Base-by-base conservation (phyloP, 2,329 filamentous ascomycete species). In the Hansfordia pulvinata region DNA sequence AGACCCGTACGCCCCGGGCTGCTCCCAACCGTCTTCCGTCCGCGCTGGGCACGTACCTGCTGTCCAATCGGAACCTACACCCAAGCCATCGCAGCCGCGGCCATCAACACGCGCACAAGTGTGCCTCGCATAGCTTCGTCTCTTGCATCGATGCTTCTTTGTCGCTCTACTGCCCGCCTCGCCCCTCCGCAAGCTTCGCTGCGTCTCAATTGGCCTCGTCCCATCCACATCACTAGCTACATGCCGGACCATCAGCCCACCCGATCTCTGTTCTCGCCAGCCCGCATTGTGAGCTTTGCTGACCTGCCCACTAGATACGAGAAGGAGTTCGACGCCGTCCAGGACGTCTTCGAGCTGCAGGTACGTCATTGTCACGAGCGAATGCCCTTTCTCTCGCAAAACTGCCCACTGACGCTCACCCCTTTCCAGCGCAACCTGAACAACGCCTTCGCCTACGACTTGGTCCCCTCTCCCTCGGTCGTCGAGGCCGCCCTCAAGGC, bases 271-370 rank as follows among this genome's bases (percentile, higher is more conserved):
- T 18, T 8, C 16, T 7, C 22, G 13, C n/a, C 26, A 20, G 30
- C 40, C 44, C 43, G 43, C 52, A 52, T 49, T 46, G 54, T 59
- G 49, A 65, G 43, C 15, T 34, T 31, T 32, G 35, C 31, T 36
- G 35, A 27, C 31, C 31, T 31, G 46, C 37, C 50, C 54, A n/a
- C n/a, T n/a, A 98, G 90, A 66, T 98, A 93, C 54, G 90, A 98
- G 74, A 94, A 94, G 75, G 90, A 98, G 65, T 98, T 98, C 53
- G 88, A 98, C 38, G 62, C 64, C 51, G 90, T 98, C 41, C 84
- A 96, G 64, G 90, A 98, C 65, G 88, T 96, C 52, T 98, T 98
- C 60, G 90, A 98, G 76, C 84, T 98, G 52, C 86, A 94, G 84
- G 86, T 93, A 76, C 52, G 69, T 54, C 33, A 13, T 17, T 19